Evolutionary conservation across 2,329 filamentous ascomycete species (phyloP).

Genomic region (Lachnellula suecica): DNA sequence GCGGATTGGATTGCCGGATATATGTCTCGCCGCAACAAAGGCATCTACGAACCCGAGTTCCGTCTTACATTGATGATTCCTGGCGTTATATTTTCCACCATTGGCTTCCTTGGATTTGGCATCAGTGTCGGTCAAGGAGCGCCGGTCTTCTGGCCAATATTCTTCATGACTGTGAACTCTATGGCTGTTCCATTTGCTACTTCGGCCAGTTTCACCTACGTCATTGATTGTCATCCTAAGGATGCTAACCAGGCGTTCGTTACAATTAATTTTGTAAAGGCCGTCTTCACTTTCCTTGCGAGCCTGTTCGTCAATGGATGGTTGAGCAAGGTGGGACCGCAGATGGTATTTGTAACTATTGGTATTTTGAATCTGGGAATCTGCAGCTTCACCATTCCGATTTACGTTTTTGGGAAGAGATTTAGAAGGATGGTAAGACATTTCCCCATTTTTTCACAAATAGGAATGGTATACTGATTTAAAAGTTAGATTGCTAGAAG

Average conservation of each 20-base stretch:
- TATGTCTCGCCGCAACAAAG: constrained; percentile 1
- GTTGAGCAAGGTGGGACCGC: constrained; percentile 22
- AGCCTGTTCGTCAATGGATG: constrained; percentile 18
- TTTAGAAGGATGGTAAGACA: constrained; percentile 21
- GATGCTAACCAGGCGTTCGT: constrained; percentile 40
- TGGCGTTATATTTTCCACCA: not conserved
- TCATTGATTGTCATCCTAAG: constrained; percentile 38
- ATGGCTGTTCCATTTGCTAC: constrained; percentile 36
- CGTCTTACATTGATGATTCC: constrained; percentile 38
- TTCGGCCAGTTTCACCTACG: constrained; percentile 36
- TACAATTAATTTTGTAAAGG: constrained; percentile 39
- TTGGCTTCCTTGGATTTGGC: constrained; percentile 36
- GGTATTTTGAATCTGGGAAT: constrained; percentile 1
- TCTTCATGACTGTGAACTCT: constrained; percentile 36
- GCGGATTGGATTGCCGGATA: not conserved
- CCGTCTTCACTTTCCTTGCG: constrained; percentile 34
- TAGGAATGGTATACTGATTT: not conserved
- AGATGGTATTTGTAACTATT: constrained; percentile 11
- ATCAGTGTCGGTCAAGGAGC: constrained; percentile 31
- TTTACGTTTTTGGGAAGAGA: constrained; percentile 29
- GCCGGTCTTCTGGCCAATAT: constrained; percentile 27
- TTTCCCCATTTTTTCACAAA: not conserved
- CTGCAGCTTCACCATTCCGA: constrained; percentile 20
- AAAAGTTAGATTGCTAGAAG: not conserved
- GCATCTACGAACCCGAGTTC: constrained; percentile 45